Percentiles rank a stretch among this genome's conserved stretches.
These are phyloP conservation scores for Penicillium lagena DNA, from an alignment of 495 filamentous ascomycete species.

Conservation along the genomic window DNA sequence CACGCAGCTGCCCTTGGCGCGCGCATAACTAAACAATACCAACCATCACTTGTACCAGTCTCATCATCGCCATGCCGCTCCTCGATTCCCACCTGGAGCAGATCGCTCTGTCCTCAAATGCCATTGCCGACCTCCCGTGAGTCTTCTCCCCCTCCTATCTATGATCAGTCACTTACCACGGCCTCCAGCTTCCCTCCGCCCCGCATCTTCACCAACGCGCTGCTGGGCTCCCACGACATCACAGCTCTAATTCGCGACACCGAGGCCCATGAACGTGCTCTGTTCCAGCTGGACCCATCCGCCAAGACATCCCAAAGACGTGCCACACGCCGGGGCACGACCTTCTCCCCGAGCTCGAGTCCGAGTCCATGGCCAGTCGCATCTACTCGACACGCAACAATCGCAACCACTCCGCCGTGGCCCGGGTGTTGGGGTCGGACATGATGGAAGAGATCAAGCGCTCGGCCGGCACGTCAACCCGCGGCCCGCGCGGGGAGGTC, in stretches of 20 bases:
- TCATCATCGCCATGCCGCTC: slow-evolving; percentile 54
- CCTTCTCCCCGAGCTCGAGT: slow-evolving; percentile 33
- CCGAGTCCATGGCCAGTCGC: slow-evolving; percentile 43
- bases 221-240: slow-evolving; percentile 83
- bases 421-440: slow-evolving; percentile 80
- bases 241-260: slow-evolving; percentile 93
- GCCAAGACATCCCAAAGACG: slow-evolving; percentile 33
- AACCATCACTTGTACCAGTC: too few relatives aligned
- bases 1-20: slow-evolving; percentile 2
- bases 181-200: slow-evolving; percentile 69
- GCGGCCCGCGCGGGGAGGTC: slow-evolving; percentile 56
- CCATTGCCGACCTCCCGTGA: slow-evolving; percentile 79
- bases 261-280: slow-evolving; percentile 87
- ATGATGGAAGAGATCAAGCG: slow-evolving; percentile 76
- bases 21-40: slow-evolving; percentile 4
- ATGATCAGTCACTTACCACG: slow-evolving; percentile 1
- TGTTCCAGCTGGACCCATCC: slow-evolving; percentile 82
- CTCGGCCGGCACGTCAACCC: slow-evolving; percentile 37
- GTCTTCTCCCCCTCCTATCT: slow-evolving; percentile 17
- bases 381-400: slow-evolving; percentile 49
- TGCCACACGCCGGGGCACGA: slow-evolving; percentile 42
- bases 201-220: slow-evolving; percentile 93
- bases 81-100: slow-evolving; percentile 85
- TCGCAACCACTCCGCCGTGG: slow-evolving; percentile 76
- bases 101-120: slow-evolving; percentile 73